phyloP scores from a whole-genome alignment of 257 asterid genomes.

The Fraxinus americana region DNA sequence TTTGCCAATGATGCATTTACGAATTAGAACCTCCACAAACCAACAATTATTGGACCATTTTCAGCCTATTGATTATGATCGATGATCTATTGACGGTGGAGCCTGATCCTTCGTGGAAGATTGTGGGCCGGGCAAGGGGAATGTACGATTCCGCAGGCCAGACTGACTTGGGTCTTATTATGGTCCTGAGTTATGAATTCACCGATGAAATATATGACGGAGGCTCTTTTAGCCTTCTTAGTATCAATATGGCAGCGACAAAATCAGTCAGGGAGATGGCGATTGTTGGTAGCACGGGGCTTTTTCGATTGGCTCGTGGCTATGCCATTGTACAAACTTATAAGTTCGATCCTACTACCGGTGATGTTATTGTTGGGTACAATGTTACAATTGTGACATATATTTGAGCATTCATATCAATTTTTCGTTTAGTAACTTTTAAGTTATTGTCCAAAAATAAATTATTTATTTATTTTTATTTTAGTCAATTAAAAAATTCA shows the following conservation, averaged over 20 bases:
- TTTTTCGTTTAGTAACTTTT: not conserved
- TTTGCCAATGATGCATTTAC: too few relatives aligned
- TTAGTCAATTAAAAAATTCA: too few relatives aligned
- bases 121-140: constrained; percentile 80
- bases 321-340: constrained; percentile 64
- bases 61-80: constrained; percentile 57
- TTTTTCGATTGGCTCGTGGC: constrained; percentile 74
- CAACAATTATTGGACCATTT: constrained; percentile 34
- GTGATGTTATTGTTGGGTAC: constrained; percentile 70
- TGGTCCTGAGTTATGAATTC: too few relatives aligned
- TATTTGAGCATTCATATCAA: constrained; percentile 23
- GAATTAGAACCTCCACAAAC: constrained; percentile 3
- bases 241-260: constrained; percentile 51
- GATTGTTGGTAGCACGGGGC: constrained; percentile 82
- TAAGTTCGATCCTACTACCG: constrained; percentile 32
- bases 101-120: constrained; percentile 52
- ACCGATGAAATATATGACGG: constrained; percentile 69
- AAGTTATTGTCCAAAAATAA: too few relatives aligned
- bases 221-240: constrained; percentile 70
- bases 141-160: constrained; percentile 70
- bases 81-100: constrained; percentile 70
- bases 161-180: constrained; percentile 54
- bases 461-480: too few relatives aligned
- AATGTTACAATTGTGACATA: constrained; percentile 58
- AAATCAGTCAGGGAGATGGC: constrained; percentile 73